Conservation (phyloP, 2,329 filamentous ascomycete genomes). For the Metarhizium album region DNA sequence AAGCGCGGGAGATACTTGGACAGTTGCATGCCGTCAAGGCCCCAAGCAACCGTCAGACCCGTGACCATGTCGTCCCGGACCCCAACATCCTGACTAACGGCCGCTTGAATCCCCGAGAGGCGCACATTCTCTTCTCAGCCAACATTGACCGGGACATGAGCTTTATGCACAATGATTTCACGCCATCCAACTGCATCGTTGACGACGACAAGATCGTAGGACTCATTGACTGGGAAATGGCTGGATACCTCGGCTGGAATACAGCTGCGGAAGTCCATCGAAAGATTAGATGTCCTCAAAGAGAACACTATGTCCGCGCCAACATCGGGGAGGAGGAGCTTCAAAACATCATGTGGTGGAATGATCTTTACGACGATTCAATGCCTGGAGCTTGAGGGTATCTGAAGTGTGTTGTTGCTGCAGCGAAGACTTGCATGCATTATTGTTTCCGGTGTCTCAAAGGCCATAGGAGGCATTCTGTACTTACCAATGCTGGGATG, state of each 20-base stretch:
- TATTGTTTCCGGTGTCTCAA: background rate
- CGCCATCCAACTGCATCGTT: conserved; percentile 26
- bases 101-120: background rate
- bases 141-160: conserved; percentile 16
- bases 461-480: no score
- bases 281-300: conserved; percentile 13
- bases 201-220: conserved; percentile 27
- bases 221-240: conserved; percentile 32
- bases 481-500: no score
- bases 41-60: background rate
- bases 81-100: background rate
- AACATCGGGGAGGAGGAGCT: conserved; percentile 8
- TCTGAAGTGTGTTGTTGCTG: background rate
- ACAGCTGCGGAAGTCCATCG: conserved; percentile 18
- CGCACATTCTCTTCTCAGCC: conserved; percentile 18
- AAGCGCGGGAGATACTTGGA: background rate
- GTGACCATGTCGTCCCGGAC: background rate
- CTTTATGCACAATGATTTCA: conserved; percentile 30
- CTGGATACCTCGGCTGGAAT: conserved; percentile 23
- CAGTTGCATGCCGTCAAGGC: background rate
- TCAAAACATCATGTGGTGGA: conserved; percentile 11
- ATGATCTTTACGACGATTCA: conserved; percentile 10
- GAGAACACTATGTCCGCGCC: conserved; percentile 13
- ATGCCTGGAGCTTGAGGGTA: background rate
- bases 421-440: background rate